These are phyloP conservation scores for Neonectria coccinea DNA, from an alignment of 2,329 filamentous ascomycete genomes.

Conservation along the genomic window DNA sequence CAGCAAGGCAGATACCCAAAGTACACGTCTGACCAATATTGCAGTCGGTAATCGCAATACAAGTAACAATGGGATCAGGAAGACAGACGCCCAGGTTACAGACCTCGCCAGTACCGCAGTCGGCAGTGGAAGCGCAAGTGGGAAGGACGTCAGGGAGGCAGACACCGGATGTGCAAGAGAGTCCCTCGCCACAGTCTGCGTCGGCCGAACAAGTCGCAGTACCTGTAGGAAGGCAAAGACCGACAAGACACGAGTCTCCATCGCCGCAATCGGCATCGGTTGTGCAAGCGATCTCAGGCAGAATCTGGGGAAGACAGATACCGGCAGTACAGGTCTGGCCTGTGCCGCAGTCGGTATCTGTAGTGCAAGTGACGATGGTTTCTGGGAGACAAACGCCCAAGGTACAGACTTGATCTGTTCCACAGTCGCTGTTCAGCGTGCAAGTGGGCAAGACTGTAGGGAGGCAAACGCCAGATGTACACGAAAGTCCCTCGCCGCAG, in stretches of 20 bases:
- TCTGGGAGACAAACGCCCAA: conserved; percentile 1
- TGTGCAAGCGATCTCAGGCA: neutral
- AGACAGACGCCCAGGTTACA: neutral
- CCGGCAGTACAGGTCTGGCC: conserved; percentile 9
- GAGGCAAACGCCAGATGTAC: conserved; percentile 2
- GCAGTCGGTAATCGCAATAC: conserved; percentile 7
- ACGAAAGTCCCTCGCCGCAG: neutral
- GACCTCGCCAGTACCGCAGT: neutral
- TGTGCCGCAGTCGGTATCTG: neutral
- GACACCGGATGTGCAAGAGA: neutral
- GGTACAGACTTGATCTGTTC: neutral
- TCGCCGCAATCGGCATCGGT: neutral
- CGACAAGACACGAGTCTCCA: neutral
- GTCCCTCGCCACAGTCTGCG: neutral
- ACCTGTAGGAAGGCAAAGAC: neutral
- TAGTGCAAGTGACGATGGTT: neutral
- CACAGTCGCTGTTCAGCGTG: neutral
- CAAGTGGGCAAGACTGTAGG: conserved; percentile 1
- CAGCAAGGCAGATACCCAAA: conserved; percentile 6
- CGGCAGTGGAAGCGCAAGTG: neutral
- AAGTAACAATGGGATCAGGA: neutral
- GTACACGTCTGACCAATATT: conserved; percentile 5
- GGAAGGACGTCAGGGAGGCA: neutral
- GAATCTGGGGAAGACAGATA: neutral
- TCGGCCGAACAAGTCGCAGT: neutral